Base-by-base conservation (phyloP, 768 basidiomycete genomes). In the Sarcodon aspratus region DNA sequence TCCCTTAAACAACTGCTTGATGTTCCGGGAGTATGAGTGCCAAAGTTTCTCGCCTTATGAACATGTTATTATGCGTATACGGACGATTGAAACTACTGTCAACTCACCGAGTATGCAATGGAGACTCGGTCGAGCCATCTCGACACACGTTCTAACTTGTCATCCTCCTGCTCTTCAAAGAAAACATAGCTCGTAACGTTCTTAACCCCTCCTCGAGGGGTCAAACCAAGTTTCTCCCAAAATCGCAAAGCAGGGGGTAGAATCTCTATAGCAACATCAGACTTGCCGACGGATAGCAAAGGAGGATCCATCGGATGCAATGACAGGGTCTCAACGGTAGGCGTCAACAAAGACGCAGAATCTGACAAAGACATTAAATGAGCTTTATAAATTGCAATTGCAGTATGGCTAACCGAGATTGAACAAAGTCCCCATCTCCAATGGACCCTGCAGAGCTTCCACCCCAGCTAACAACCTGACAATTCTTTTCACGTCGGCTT, bases 171-270 rank as follows among this genome's bases (percentile, higher is more conserved):
- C 17, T 79, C 76, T 55, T 91, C 85, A 48, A 78, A 83, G 44
- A 91, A 65, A 1, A 81, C 76, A 61, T 80, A 87, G 1, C 75
- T 76, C 1, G 70, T 73, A 4, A 85, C 69, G 54, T 91, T 72
- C 64, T 92, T 91, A 50, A 66, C 68, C 7, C 91, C 90, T 34
- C 74, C 74, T 44, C 74, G 71, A 0, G 90, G 90, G 12, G 71
- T 69, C 40, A 93, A 59, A 0, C 85, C 87, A 10, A 91, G 71
- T 60, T 89, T 92, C 55, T 86, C 82, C 89, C 90, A 92, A 61
- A 91, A 92, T 2, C 81, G 73, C 18, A 92, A 59, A 0, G 87
- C 82, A 4, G 85, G 63, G 1, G 87, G 81, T 11, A 78, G 62
- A 13, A 87, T 62, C 37, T 88, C 79, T n/a, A 92, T 68, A 27